A percentile compares a stretch with the other conserved stretches of the same genome.
These are phyloP conservation scores for Russula earlei DNA, from an alignment of 768 basidiomycete genomes.

Conservation along the genomic window DNA sequence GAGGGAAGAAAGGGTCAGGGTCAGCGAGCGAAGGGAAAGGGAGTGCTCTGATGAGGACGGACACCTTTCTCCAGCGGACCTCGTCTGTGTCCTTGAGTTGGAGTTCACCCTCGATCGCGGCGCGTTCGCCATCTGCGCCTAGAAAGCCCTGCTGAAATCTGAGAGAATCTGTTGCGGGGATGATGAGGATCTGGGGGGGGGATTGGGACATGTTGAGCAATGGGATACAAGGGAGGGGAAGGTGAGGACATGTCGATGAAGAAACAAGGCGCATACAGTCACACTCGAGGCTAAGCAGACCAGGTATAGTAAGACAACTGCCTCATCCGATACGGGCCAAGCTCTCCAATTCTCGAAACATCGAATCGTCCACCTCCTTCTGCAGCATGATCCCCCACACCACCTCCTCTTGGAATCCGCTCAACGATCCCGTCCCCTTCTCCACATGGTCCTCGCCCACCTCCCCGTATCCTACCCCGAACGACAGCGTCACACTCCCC, in stretches of 20 bases:
- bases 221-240: conserved; percentile 15
- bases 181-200: conserved; percentile 57
- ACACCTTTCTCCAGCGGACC: conserved; percentile 61
- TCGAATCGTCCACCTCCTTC: conserved; percentile 60
- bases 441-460: conserved; percentile 55
- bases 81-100: conserved; percentile 67
- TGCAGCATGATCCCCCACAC: conserved; percentile 65
- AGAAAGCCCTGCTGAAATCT: conserved; percentile 83
- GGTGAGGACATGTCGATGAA: background rate
- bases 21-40: conserved; percentile 14
- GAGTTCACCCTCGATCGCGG: conserved; percentile 80
- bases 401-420: conserved; percentile 55
- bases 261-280: conserved; percentile 2
- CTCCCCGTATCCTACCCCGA: conserved; percentile 83
- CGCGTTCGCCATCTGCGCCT: conserved; percentile 73
- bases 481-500: conserved; percentile 51
- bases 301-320: background rate
- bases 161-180: conserved; percentile 57
- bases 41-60: conserved; percentile 30
- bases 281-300: background rate
- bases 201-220: conserved; percentile 1
- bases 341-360: conserved; percentile 76
- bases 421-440: conserved; percentile 66
- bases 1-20: conserved; percentile 11
- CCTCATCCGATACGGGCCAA: conserved; percentile 54